These are phyloP conservation scores for Lecanosticta acicola DNA, from an alignment of 2,329 filamentous ascomycete species.

Conservation along the genomic window DNA sequence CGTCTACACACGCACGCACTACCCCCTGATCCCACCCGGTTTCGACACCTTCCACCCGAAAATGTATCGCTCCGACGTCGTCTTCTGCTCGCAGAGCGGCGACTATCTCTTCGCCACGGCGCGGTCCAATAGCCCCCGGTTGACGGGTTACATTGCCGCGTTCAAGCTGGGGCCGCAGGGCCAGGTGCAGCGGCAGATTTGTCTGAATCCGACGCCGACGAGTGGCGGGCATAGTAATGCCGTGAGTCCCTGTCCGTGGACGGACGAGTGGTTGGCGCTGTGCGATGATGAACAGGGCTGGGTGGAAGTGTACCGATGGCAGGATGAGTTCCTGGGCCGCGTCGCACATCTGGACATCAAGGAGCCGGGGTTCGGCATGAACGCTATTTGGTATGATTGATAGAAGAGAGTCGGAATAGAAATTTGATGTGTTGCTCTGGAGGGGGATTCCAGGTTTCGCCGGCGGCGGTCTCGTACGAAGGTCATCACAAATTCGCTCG, in stretches of 20 bases:
- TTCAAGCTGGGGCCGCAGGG: slow-evolving; percentile 64
- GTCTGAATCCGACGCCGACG: slow-evolving; percentile 76
- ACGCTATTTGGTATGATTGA: slow-evolving; percentile 89
- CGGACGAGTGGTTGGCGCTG: slow-evolving; percentile 82
- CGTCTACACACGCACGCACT: slow-evolving; percentile 70
- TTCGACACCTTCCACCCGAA: slow-evolving; percentile 49
- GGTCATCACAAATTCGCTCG: too few relatives aligned
- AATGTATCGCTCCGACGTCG: slow-evolving; percentile 83
- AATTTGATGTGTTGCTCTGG: too few relatives aligned
- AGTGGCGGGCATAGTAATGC: slow-evolving; percentile 86
- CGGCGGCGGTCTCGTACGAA: too few relatives aligned
- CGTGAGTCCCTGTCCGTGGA: slow-evolving; percentile 76
- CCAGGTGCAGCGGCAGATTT: slow-evolving; percentile 70
- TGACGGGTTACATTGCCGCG: slow-evolving; percentile 77
- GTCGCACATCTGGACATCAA: slow-evolving; percentile 72
- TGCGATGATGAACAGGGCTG: slow-evolving; percentile 85
- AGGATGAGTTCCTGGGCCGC: slow-evolving; percentile 70
- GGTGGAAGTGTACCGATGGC: slow-evolving; percentile 82
- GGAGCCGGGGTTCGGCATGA: slow-evolving; percentile 92
- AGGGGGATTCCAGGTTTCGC: too few relatives aligned
- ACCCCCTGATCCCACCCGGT: slow-evolving; percentile 73
- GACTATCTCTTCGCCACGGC: slow-evolving; percentile 78
- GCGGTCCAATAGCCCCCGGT: slow-evolving; percentile 67
- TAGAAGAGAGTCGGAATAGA: too few relatives aligned
- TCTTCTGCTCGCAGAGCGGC: slow-evolving; percentile 62